Base-by-base conservation (phyloP, 768 basidiomycete species). In the Phaeotremella fagi region DNA sequence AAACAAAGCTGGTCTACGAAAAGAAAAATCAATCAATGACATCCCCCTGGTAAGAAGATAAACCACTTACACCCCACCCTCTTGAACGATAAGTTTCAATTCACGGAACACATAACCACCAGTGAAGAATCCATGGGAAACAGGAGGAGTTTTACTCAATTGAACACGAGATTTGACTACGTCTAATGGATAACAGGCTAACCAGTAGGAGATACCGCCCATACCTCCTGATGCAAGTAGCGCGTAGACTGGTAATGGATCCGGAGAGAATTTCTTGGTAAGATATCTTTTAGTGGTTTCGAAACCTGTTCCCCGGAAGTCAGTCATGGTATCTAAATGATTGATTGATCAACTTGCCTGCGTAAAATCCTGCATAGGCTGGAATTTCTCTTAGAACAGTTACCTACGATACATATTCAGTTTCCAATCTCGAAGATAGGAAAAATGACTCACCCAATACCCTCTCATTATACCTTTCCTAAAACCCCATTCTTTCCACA, bases 371-470 rank as follows among this genome's bases (percentile, higher is more conserved):
- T 27, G 92, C 91, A 70, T 97, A 97, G 7, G 91, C 94, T 1
- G 95, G 95, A 29, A 98, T 90, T 75, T 99, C 95, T 61, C 92
- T 80, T 0, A 84, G 83, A 18, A 97, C 82, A 0, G 95, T 98
- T 12, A 90, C 80, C 90, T 92, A 64, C n/a, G n/a, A n/a, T 33
- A 33, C 9, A 16, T 33, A 16, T 16, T 33, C 31, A 33, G n/a
- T n/a, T n/a, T n/a, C n/a, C n/a, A n/a, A n/a, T n/a, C n/a, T n/a
- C n/a, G n/a, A n/a, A n/a, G n/a, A n/a, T n/a, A n/a, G n/a, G n/a
- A n/a, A n/a, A n/a, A n/a, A n/a, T n/a, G n/a, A 65, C 78, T 52
- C 55, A 90, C 91, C 94, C 94, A 97, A 71, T 90, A 98, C 1
- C 95, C 95, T 18, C 95, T 79, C 92, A 99, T 95, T 47, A 98